phyloP scores from a whole-genome alignment of 2,329 filamentous ascomycete genomes.

The Aschersonia sp. region DNA sequence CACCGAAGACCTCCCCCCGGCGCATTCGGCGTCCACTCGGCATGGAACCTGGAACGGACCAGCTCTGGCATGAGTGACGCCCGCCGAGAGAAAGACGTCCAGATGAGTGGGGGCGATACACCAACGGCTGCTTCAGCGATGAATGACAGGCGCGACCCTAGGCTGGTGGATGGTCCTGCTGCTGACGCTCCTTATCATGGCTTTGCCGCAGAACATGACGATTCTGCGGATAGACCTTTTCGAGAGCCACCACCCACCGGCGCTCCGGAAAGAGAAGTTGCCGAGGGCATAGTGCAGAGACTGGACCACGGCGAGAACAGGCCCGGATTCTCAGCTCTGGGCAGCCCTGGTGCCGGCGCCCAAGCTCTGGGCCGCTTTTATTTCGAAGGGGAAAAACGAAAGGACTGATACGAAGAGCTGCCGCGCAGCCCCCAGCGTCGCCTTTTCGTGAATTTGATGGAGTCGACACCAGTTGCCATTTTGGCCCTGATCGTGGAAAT shows the following conservation, averaged over 20 bases:
- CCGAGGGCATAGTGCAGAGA: conserved; percentile 48
- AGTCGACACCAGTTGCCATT: not conserved
- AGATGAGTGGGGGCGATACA: conserved; percentile 22
- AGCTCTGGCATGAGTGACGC: conserved; percentile 37
- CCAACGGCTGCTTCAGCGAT: conserved; percentile 29
- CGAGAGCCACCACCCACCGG: conserved; percentile 35
- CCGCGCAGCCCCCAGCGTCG: too few species aligned
- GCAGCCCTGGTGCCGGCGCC: conserved; percentile 27
- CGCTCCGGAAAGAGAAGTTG: conserved; percentile 32
- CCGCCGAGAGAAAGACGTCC: conserved; percentile 18
- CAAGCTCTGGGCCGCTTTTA: conserved; percentile 42
- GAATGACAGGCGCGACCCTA: conserved; percentile 42
- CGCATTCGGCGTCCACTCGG: conserved; percentile 19
- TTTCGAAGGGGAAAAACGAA: conserved; percentile 35
- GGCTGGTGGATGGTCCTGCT: conserved; percentile 53
- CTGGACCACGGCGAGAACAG: conserved; percentile 35
- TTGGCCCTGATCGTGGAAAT: too few species aligned
- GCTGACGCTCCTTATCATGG: conserved; percentile 34
- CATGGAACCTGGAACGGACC: conserved; percentile 33
- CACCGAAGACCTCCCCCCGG: conserved; percentile 32
- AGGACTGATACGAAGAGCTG: conserved; percentile 3
- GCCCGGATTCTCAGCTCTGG: conserved; percentile 21
- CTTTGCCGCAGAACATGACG: conserved; percentile 33
- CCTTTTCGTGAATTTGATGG: not conserved
- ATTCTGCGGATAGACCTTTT: conserved; percentile 50